Conservation (phyloP, 352 stramenopile genomes). For the Phytophthora foliorum region DNA sequence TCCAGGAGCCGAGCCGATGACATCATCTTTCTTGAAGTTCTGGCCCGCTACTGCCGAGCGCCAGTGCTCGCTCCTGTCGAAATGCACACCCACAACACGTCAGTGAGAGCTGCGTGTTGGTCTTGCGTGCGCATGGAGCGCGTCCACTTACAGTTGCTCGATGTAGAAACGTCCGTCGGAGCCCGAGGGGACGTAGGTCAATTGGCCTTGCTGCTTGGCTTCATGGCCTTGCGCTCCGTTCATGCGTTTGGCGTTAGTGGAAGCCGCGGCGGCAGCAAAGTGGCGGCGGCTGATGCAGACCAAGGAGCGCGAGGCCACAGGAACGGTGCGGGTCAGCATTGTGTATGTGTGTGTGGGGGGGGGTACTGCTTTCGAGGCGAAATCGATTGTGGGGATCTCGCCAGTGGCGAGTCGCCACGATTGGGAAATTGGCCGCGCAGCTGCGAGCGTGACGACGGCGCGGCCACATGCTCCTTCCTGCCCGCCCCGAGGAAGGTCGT, state of each 20-base stretch:
- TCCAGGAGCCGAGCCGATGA: conserved; percentile 79
- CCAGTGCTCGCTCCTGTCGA: conserved; percentile 69
- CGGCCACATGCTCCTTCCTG: conserved; percentile 25
- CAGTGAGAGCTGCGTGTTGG: not conserved
- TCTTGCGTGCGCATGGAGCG: not conserved
- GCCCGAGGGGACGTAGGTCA: conserved; percentile 65
- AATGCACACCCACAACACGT: not conserved
- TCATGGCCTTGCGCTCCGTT: conserved; percentile 34
- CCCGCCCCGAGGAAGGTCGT: conserved; percentile 18
- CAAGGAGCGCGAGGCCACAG: conserved; percentile 35
- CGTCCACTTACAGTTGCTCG: conserved; percentile 69
- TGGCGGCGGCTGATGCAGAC: conserved; percentile 44
- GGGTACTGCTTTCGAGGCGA: conserved; percentile 15
- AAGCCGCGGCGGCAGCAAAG: conserved; percentile 47
- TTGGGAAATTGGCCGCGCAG: conserved; percentile 8
- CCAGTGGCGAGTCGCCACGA: too few relatives aligned
- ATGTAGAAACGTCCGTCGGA: conserved; percentile 79
- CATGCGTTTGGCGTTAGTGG: conserved; percentile 30
- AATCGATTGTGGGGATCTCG: conserved; percentile 22
- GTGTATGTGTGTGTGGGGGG: not conserved
- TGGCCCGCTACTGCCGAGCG: conserved; percentile 74
- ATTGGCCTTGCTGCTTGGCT: conserved; percentile 36
- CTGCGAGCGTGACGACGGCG: conserved; percentile 30
- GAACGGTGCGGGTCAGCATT: conserved; percentile 47
- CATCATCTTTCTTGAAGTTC: conserved; percentile 65